Evolutionary conservation across 257 asterid genomes (phyloP).

Genomic region (Parsonsia alboflavescens): DNA sequence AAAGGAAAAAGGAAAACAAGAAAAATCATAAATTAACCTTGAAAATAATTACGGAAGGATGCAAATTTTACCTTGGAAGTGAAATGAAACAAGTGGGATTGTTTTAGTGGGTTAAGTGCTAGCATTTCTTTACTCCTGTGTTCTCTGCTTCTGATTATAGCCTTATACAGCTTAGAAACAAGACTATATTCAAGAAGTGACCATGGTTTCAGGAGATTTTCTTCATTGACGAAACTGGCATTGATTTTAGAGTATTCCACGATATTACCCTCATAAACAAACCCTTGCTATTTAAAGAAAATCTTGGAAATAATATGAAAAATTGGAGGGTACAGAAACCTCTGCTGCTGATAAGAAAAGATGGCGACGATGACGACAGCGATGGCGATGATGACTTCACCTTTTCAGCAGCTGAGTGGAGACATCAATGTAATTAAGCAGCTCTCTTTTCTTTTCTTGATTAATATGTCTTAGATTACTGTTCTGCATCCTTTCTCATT

Average conservation of each 20-base stretch:
- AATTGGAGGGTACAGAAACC: not conserved
- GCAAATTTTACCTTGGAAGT: conserved; percentile 9
- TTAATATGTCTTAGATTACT: not conserved
- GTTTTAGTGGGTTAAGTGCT: not conserved
- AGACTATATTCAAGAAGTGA: not conserved
- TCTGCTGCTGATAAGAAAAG: conserved; percentile 1
- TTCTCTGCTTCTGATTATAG: not conserved
- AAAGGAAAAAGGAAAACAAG: not conserved
- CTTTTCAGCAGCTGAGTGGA: not conserved
- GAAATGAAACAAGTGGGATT: conserved; percentile 1
- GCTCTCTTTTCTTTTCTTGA: not conserved
- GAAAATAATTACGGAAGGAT: not conserved
- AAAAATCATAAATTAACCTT: not conserved
- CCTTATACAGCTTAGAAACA: no score
- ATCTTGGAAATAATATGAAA: not conserved
- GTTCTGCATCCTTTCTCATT: not conserved
- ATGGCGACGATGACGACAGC: not conserved
- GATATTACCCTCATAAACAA: not conserved
- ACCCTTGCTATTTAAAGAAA: not conserved
- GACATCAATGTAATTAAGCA: not conserved
- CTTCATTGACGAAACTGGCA: not conserved
- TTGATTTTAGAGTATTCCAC: not conserved
- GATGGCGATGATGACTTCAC: not conserved
- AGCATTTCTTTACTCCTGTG: conserved; percentile 6
- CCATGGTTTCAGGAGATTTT: not conserved